A percentile compares a stretch with the other conserved stretches of the same genome.
Evolutionary conservation across 192 early-diverging fungal genomes (phyloP).

Genomic region (Polychytrium aggregatum): DNA sequence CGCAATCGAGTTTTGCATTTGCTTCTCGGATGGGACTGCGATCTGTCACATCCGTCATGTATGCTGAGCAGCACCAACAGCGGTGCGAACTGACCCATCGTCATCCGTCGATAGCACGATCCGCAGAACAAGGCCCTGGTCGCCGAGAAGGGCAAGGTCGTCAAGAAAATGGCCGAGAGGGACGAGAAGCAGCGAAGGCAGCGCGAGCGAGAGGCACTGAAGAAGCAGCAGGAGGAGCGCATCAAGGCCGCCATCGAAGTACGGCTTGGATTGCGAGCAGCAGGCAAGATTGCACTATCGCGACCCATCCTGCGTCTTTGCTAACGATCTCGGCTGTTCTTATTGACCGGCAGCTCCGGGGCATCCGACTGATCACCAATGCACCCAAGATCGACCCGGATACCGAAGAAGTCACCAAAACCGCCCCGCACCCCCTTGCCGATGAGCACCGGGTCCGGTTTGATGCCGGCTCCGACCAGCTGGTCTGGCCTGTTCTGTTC

Average conservation of each 20-base stretch:
- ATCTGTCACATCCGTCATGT: too few relatives aligned
- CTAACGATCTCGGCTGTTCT: neutral
- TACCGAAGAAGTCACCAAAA: slow-evolving; percentile 20
- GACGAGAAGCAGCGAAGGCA: neutral
- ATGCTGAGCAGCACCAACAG: slow-evolving; percentile 3
- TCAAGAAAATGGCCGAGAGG: neutral
- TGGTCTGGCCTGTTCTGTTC: slow-evolving; percentile 81
- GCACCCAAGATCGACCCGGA: slow-evolving; percentile 27
- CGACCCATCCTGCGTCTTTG: too few relatives aligned
- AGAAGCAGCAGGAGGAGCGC: too few relatives aligned
- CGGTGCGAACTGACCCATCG: neutral
- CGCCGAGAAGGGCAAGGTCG: too few relatives aligned
- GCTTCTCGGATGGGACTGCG: too few relatives aligned
- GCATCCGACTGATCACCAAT: slow-evolving; percentile 21
- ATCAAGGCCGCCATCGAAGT: too few relatives aligned
- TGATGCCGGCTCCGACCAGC: slow-evolving; percentile 36
- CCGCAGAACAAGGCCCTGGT: too few relatives aligned
- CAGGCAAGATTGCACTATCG: too few relatives aligned
- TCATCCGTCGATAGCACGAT: too few relatives aligned
- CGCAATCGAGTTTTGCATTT: neutral
- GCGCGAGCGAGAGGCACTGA: too few relatives aligned
- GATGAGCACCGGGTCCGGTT: slow-evolving; percentile 41
- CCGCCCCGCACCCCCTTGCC: slow-evolving; percentile 16
- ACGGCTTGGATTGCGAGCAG: too few relatives aligned
- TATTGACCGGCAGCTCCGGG: too few relatives aligned